A percentile compares a stretch with the other conserved stretches of the same genome.
These are phyloP conservation scores for Achlya hypogyna DNA, from an alignment of 352 stramenopile species.

Conservation along the genomic window DNA sequence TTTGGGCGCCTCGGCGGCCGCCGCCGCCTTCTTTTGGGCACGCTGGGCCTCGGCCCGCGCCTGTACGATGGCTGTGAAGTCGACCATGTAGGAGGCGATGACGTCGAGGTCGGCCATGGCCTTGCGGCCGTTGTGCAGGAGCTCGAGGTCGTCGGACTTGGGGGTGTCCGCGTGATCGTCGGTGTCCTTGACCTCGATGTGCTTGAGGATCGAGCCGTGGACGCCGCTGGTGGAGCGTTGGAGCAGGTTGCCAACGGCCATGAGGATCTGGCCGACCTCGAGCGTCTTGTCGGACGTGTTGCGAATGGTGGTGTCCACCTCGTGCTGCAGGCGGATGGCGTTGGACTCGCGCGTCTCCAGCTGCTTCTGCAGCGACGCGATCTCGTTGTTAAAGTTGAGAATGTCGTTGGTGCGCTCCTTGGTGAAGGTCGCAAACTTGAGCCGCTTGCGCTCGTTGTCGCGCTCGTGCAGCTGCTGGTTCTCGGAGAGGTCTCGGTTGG, in stretches of 20 bases:
- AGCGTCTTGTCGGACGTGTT: slow-evolving; percentile 86
- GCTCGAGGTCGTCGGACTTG: slow-evolving; percentile 66
- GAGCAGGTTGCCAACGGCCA: slow-evolving; percentile 78
- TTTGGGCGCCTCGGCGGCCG: slow-evolving; percentile 2
- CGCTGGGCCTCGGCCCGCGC: slow-evolving; percentile 56
- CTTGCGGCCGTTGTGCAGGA: slow-evolving; percentile 79
- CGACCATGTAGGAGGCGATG: slow-evolving; percentile 89
- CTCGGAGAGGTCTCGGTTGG: slow-evolving; percentile 70
- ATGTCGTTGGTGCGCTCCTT: slow-evolving; percentile 89
- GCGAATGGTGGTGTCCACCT: slow-evolving; percentile 80
- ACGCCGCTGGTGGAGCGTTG: slow-evolving; percentile 77
- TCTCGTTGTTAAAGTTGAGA: slow-evolving; percentile 88
- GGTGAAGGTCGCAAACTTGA: slow-evolving; percentile 76
- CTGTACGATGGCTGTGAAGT: slow-evolving; percentile 84
- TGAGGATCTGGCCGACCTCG: slow-evolving; percentile 84
- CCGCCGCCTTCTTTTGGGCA: slow-evolving; percentile 49
- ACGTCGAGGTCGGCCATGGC: slow-evolving; percentile 86
- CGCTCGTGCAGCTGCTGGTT: slow-evolving; percentile 76
- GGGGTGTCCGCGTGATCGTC: slow-evolving; percentile 9
- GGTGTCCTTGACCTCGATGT: slow-evolving; percentile 50
- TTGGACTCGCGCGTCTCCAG: slow-evolving; percentile 60
- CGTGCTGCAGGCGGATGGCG: slow-evolving; percentile 73
- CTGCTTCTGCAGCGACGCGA: slow-evolving; percentile 75
- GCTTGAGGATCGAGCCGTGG: slow-evolving; percentile 81
- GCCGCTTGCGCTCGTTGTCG: slow-evolving; percentile 76